These are phyloP conservation scores for Nemania sp. DNA, from an alignment of 2,329 filamentous ascomycete species.

Conservation along the genomic window DNA sequence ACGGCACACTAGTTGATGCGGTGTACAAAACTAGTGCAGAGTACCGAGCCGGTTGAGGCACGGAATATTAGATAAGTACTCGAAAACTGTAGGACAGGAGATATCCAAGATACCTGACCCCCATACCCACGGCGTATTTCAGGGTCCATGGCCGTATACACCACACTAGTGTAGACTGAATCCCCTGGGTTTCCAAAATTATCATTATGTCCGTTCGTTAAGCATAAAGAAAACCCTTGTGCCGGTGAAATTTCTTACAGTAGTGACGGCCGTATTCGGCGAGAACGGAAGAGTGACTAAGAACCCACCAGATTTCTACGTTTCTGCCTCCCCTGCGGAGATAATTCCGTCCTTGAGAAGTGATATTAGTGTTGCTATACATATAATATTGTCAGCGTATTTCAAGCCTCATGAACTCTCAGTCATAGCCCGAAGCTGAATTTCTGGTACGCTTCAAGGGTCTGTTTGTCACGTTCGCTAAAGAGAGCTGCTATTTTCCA, in stretches of 20 bases:
- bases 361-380: too few relatives aligned
- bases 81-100: too few relatives aligned
- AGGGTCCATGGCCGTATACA: not conserved
- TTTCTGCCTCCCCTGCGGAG: not conserved
- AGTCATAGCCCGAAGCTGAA: not conserved
- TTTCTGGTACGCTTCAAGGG: not conserved
- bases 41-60: too few relatives aligned
- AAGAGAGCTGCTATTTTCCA: too few relatives aligned
- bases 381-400: not conserved
- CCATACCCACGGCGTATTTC: too few relatives aligned
- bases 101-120: too few relatives aligned
- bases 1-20: not conserved
- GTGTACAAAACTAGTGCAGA: too few relatives aligned
- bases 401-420: not conserved
- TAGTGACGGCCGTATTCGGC: conserved; percentile 2
- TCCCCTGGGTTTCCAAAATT: not conserved
- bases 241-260: too few relatives aligned
- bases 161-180: not conserved
- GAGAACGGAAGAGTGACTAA: not conserved
- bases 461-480: not conserved
- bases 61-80: too few relatives aligned
- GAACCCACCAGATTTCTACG: not conserved
- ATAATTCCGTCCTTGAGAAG: conserved; percentile 1
- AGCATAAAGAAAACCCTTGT: not conserved
- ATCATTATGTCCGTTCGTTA: not conserved